Evolutionary conservation across 2,329 filamentous ascomycete species (phyloP).

Genomic region (Trichoderma koningiopsis): DNA sequence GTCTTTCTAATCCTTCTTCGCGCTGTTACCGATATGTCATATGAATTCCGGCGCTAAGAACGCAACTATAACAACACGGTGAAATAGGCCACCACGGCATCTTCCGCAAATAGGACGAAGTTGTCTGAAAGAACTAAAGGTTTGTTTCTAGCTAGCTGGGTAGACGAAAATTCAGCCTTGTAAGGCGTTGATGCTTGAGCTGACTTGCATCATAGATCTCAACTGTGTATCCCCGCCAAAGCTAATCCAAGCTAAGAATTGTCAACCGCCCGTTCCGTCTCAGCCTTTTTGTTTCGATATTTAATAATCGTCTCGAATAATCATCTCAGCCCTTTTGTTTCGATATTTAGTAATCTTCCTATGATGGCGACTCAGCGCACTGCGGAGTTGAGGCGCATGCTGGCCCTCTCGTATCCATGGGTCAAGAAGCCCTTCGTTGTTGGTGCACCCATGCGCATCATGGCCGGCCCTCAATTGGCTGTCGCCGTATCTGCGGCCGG

Average conservation of each 20-base stretch:
- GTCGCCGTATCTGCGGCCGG: conserved; percentile 69
- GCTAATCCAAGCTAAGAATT: neutral
- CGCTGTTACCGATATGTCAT: neutral
- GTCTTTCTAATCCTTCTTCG: neutral
- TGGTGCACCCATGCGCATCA: conserved; percentile 69
- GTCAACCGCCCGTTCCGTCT: neutral
- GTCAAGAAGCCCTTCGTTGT: conserved; percentile 53
- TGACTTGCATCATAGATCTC: neutral
- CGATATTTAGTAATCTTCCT: neutral
- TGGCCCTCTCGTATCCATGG: conserved; percentile 34
- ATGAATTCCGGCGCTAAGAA: neutral
- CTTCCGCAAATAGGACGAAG: neutral
- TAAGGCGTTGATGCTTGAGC: neutral
- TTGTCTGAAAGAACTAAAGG: neutral
- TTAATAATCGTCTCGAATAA: too few relatives aligned
- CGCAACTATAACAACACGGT: too few relatives aligned
- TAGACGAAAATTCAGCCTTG: neutral
- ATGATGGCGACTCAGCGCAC: conserved; percentile 19
- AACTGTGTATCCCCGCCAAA: neutral
- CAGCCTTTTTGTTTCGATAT: neutral
- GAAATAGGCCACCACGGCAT: neutral
- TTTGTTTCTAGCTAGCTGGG: neutral
- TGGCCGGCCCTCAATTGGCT: conserved; percentile 58
- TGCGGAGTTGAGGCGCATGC: conserved; percentile 5
- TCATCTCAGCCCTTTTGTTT: neutral